phyloP scores from a whole-genome alignment of 495 filamentous ascomycete species.

The Neohortaea acidophila region DNA sequence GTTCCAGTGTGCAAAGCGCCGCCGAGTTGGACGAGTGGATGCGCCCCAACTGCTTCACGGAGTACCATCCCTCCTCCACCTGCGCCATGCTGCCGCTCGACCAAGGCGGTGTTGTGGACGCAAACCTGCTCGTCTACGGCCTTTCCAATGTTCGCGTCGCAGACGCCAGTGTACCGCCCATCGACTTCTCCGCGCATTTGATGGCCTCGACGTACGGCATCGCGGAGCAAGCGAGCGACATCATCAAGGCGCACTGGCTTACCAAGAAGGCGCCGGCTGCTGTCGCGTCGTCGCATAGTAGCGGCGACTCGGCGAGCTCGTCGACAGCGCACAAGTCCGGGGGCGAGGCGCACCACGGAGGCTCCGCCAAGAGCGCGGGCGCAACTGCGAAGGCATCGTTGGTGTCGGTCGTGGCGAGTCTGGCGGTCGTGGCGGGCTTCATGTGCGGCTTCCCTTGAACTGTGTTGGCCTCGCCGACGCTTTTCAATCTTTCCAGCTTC shows the following conservation, averaged over 20 bases:
- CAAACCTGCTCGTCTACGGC: constrained; percentile 16
- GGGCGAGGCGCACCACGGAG: no score
- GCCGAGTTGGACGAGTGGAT: constrained; percentile 11
- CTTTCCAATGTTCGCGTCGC: constrained; percentile 16
- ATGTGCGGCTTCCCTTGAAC: no score
- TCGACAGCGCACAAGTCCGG: no score
- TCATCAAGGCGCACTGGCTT: constrained; percentile 1
- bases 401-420: no score
- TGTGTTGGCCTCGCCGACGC: no score
- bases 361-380: no score
- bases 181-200: constrained; percentile 7
- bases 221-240: constrained; percentile 17
- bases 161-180: constrained; percentile 18
- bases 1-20: constrained; percentile 9
- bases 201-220: constrained; percentile 14
- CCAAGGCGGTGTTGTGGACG: constrained; percentile 24
- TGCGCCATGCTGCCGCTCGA: constrained; percentile 37
- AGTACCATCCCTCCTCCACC: constrained; percentile 34
- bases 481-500: no score
- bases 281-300: no score
- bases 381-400: no score
- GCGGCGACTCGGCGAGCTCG: no score
- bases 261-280: no score
- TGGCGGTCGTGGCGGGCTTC: no score
- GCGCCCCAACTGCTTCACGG: background rate